Base-by-base conservation (phyloP, 176 grass and related monocot genomes). In the Raddia guianensis region DNA sequence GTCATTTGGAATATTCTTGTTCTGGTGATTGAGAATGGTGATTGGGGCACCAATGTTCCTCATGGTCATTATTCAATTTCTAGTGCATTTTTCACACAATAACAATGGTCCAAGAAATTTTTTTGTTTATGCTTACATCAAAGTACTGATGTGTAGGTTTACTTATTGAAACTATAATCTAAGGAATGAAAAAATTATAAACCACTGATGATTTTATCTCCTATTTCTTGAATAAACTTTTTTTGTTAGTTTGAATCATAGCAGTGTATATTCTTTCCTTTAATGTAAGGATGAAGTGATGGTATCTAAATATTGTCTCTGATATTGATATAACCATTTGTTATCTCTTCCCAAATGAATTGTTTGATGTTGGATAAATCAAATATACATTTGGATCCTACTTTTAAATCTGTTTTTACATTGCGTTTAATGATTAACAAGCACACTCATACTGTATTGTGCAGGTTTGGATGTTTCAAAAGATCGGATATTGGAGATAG, bases 401-500 rank as follows among this genome's bases (percentile, higher is more conserved):
- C 15, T 46, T 16, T 52, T 52, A 63, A 78, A 3, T 70, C 63
- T 57, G 16, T 10, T 81, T 65, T 13, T 27, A 34, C 11, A 27
- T 48, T 6, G 42, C 56, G 49, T 19, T 21, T 74, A 56, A 61
- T 55, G 52, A 69, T 50, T 80, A 78, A 75, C 46, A 5, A 73
- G 35, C 48, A 71, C 16, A 70, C 55, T 49, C 35, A 63, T 80
- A 62, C 69, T 85, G 13, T 44, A 73, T 44, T 77, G 16, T 86
- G 70, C 75, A 97, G 94, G 94, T 89, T 86, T 97, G 88, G 86
- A 93, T 89, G 75, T 90, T 69, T 80, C 87, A 34, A 87, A 89
- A 82, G 94, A 97, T 67, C 87, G 82, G 59, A 93, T 97, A 75
- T 79, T 97, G 89, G 94, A 97, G 88, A 97, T 97, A 62, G 91